Evolutionary conservation across 257 asterid species (phyloP), one percentile per base, ranked within the genome.

Genomic region (Ehretia macrophylla): DNA sequence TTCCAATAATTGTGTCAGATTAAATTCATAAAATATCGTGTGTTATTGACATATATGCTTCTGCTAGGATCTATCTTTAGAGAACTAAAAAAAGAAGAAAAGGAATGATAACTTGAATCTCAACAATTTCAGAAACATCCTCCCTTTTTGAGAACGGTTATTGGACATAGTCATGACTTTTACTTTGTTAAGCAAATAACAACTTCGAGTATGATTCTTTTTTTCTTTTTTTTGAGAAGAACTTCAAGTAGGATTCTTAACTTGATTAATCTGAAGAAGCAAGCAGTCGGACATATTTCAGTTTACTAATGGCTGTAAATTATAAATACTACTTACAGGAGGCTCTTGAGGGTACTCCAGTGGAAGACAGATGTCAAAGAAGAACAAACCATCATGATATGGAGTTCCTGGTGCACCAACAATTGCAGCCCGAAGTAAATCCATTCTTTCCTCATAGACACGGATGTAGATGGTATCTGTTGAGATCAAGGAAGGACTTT

Each of bases 341-440:
- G 99, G 99, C 71, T 75, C 92, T 16, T 80, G 67, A 27, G 99
- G 99, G 75, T 86, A 93, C 18, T 81, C 90, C 0, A 84, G 84
- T 50, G 99, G 94, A 65, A 93, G 86, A 73, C 65, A 74, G 51
- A 93, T 81, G 66, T 93, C 99, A 11, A 93, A 93, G 69, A 89
- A 86, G 79, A 89, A 93, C 51, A 93, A 13, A 14, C 95, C 95
- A 21, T 89, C 94, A 13, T 93, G 97, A 65, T 93, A 93, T n/a
- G 99, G 99, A 64, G 99, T 89, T 59, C 90, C 95, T n/a, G 67
- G 83, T 42, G 83, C 72, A 56, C 99, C 99, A 10, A 81, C 77
- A 39, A 93, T 64, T 55, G 91, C 96, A 32, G 92, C 92, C 60
- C 97, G 85, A 49, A 93, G 82, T 75, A 93, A 70, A 53, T 85